phyloP scores from a whole-genome alignment of 2,329 filamentous ascomycete genomes.

The Fusarium decemcellulare region DNA sequence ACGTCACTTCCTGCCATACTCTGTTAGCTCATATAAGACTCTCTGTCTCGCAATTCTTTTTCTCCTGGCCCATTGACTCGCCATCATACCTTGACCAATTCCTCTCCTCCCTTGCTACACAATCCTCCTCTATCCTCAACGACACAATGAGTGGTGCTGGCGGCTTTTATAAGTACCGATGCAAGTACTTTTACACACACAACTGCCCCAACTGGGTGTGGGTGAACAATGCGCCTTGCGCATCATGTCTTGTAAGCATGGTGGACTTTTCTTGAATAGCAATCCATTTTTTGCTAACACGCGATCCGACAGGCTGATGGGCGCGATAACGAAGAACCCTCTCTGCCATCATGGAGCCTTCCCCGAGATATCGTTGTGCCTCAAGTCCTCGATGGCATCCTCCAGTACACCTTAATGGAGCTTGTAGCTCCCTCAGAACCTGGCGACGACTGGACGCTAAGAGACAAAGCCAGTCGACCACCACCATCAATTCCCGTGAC shows the following conservation, averaged over 20 bases:
- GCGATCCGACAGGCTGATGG: slow-evolving; percentile 61
- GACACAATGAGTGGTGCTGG: slow-evolving; percentile 54
- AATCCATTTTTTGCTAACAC: slow-evolving; percentile 30
- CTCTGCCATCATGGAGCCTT: slow-evolving; percentile 45
- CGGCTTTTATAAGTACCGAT: slow-evolving; percentile 67
- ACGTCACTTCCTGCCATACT: slow-evolving; percentile 41
- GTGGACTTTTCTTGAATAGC: background rate
- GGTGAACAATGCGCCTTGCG: slow-evolving; percentile 65
- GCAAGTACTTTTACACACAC: slow-evolving; percentile 68
- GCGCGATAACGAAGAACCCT: slow-evolving; percentile 58
- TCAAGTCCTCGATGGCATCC: slow-evolving; percentile 59
- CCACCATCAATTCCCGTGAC: slow-evolving; percentile 49
- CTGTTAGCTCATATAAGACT: slow-evolving; percentile 45
- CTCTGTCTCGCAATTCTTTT: slow-evolving; percentile 33
- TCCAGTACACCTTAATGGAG: slow-evolving; percentile 65
- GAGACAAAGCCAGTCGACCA: slow-evolving; percentile 48
- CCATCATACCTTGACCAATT: slow-evolving; percentile 16
- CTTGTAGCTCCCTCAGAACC: slow-evolving; percentile 55
- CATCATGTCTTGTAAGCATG: slow-evolving; percentile 63
- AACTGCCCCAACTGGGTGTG: slow-evolving; percentile 70
- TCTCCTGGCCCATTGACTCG: slow-evolving; percentile 30
- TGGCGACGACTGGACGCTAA: slow-evolving; percentile 56
- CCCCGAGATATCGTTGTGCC: slow-evolving; percentile 62
- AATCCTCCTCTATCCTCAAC: slow-evolving; percentile 18
- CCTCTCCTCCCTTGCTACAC: slow-evolving; percentile 10